Percentiles rank a stretch among this genome's conserved stretches.
These are phyloP conservation scores for Lasiosphaeria miniovina DNA, from an alignment of 495 filamentous ascomycete genomes.

Conservation along the genomic window DNA sequence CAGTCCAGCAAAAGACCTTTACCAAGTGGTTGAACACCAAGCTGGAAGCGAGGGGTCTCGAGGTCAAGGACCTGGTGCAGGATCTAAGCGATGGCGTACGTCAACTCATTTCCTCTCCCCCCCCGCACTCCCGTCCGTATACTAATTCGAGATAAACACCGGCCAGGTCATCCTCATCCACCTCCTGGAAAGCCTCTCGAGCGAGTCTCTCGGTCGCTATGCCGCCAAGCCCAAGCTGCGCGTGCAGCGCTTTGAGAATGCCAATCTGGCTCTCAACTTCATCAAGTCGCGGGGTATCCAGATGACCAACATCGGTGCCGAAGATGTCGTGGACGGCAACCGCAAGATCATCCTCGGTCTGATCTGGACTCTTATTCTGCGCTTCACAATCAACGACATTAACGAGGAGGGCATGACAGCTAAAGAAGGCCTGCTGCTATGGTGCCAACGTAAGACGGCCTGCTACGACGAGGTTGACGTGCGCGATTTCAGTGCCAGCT, in stretches of 20 bases:
- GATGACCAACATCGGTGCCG: slow-evolving; percentile 97
- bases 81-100: slow-evolving; percentile 92
- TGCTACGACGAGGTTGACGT: slow-evolving; percentile 97
- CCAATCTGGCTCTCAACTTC: slow-evolving; percentile 90
- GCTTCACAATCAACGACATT: slow-evolving; percentile 98
- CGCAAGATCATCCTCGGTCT: slow-evolving; percentile 94
- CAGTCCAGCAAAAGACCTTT: slow-evolving; percentile 98
- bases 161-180: slow-evolving; percentile 87
- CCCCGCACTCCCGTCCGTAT: slow-evolving; percentile 3
- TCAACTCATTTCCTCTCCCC: slow-evolving; percentile 17
- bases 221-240: slow-evolving; percentile 91
- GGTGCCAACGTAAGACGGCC: slow-evolving; percentile 98
- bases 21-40: slow-evolving; percentile 99
- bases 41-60: slow-evolving; percentile 68
- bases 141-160: slow-evolving; percentile 2
- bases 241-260: slow-evolving; percentile 97
- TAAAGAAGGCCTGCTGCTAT: slow-evolving; percentile 89
- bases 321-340: slow-evolving; percentile 98
- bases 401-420: slow-evolving; percentile 97
- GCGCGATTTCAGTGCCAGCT: slow-evolving; percentile 87
- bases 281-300: slow-evolving; percentile 88
- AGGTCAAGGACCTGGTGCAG: slow-evolving; percentile 76
- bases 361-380: slow-evolving; percentile 95
- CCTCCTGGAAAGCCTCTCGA: slow-evolving; percentile 89
- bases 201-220: slow-evolving; percentile 93